Percentiles rank a stretch among this genome's conserved stretches.
Evolutionary conservation across 495 filamentous ascomycete species (phyloP).

Genomic region (Aspergillus hancockii): DNA sequence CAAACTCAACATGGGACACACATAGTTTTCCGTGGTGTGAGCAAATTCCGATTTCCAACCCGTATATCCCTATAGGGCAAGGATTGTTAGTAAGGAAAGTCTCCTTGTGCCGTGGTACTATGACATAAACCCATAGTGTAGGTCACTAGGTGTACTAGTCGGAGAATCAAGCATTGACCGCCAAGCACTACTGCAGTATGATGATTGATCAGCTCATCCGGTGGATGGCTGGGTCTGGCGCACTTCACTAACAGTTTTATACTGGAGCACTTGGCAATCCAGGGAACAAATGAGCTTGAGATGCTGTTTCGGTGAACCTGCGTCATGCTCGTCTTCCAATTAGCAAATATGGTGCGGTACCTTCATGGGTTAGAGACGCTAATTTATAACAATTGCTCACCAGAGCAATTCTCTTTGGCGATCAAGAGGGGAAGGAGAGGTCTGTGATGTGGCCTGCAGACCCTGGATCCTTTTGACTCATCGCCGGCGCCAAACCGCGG

Average conservation of each 20-base stretch:
- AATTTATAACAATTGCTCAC: conserved; percentile 5
- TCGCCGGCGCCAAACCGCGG: conserved; percentile 7
- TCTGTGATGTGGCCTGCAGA: conserved; percentile 15
- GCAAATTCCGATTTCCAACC: conserved; percentile 3
- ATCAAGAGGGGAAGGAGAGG: conserved; percentile 21
- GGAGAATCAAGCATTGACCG: conserved; percentile 20
- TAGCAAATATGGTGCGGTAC: neutral
- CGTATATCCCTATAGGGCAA: conserved; percentile 24
- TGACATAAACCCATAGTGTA: neutral
- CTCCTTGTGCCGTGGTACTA: neutral
- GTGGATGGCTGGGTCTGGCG: conserved; percentile 3
- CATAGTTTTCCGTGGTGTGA: neutral
- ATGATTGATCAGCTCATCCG: conserved; percentile 13
- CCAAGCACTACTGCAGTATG: conserved; percentile 16
- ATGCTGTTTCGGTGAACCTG: conserved; percentile 3
- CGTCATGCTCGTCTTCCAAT: neutral
- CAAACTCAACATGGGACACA: neutral
- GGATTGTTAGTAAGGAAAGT: neutral
- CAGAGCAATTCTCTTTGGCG: conserved; percentile 7
- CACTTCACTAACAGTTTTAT: neutral
- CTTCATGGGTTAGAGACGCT: neutral
- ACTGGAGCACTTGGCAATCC: conserved; percentile 5
- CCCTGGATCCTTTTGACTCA: conserved; percentile 8
- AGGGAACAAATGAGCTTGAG: conserved; percentile 6
- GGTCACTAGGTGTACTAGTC: conserved; percentile 1